Evolutionary conservation across 257 asterid species (phyloP), one percentile per base, ranked within the genome.

Genomic region (Euphrasia confusa): DNA sequence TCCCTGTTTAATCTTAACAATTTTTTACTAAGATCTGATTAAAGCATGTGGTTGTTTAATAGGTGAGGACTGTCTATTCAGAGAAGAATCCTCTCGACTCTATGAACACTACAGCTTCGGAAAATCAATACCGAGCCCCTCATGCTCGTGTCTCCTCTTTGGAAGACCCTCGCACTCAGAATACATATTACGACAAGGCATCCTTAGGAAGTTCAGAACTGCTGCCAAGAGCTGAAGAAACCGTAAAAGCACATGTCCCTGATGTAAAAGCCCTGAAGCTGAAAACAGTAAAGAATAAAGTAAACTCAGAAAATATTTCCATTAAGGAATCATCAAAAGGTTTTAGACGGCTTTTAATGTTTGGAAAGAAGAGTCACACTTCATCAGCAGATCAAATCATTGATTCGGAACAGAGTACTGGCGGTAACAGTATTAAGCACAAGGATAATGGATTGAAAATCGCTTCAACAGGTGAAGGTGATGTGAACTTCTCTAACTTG

Each of bases 301-400:
- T 67, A 63, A 71, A 66, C 62, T 55, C 79, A 0, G 95, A 78
- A 75, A 85, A 78, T 77, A 53, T 68, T 50, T 75, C 63, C 35
- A 77, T 68, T 57, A 92, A 86, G 78, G 95, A 89, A 69, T 63
- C 91, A 63, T 72, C 97, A 24, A 92, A 80, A 78, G 99, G 97
- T 44, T 72, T 92, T 44, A 83, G 77, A 72, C 84, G 89, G 63
- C 88, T 92, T 63, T 64, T 92, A 80, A 92, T 66, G 78, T 92
- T 92, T 69, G 95, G 87, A 70, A 92, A 89, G 81, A 92, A 89
- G 84, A 86, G 71, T 74, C 71, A 66, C 57, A 17, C 75, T 60
- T 66, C 85, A 33, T 72, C 90, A 65, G 80, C 71, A 28, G 86
- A 87, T 72, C 86, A 68, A 77, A 84, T 84, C 78, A 71, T 75